Conservation (phyloP, 805 yeast genomes). For the Metschnikowia aberdeeniae region DNA sequence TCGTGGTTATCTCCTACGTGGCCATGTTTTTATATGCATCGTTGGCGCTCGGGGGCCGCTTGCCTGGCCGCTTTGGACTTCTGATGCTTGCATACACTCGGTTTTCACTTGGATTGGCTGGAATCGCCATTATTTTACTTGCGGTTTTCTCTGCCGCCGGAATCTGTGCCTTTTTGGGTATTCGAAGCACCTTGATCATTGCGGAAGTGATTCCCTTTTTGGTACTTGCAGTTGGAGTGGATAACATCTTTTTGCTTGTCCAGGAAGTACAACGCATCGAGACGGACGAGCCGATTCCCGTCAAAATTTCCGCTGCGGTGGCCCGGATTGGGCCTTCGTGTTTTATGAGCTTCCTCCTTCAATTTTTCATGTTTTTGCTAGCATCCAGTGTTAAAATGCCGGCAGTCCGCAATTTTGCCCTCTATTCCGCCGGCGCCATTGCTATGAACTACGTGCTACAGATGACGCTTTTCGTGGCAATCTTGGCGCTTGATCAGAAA, state of each 20-base stretch:
- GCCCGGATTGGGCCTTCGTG: constrained; percentile 86
- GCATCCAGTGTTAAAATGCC: constrained; percentile 90
- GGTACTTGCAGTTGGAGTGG: constrained; percentile 93
- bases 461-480: constrained; percentile 73
- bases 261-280: constrained; percentile 65
- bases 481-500: constrained; percentile 62
- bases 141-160: constrained; percentile 87
- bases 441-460: constrained; percentile 73
- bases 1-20: constrained; percentile 70
- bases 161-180: constrained; percentile 65
- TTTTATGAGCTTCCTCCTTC: constrained; percentile 69
- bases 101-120: constrained; percentile 75
- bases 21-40: constrained; percentile 89
- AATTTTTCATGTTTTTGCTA: constrained; percentile 70
- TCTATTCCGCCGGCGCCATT: constrained; percentile 85
- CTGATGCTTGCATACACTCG: constrained; percentile 49
- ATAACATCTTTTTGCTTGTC: constrained; percentile 81
- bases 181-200: constrained; percentile 84
- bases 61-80: constrained; percentile 35
- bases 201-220: constrained; percentile 96
- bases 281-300: constrained; percentile 10
- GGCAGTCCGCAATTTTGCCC: constrained; percentile 90
- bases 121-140: constrained; percentile 72
- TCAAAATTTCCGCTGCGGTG: constrained; percentile 24
- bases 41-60: constrained; percentile 64